These are phyloP conservation scores for Austroboletus novae-zelandiae DNA, from an alignment of 1,284 basidiomycete species.

Conservation along the genomic window DNA sequence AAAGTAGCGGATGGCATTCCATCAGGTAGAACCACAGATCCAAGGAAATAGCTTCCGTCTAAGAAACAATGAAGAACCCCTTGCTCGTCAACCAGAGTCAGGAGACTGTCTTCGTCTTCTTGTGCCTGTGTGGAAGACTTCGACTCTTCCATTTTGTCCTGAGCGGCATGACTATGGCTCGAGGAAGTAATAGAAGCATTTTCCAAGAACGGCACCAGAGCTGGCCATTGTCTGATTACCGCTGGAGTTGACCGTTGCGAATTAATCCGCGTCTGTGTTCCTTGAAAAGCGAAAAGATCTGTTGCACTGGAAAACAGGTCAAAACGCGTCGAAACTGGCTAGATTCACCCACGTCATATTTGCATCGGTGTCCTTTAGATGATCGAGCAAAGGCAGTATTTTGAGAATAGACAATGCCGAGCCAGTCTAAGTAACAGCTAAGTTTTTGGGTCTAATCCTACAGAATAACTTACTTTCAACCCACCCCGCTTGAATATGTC, in stretches of 20 bases:
- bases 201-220: slow-evolving; percentile 51
- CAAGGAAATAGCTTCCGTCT: slow-evolving; percentile 80
- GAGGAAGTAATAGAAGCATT: slow-evolving; percentile 57
- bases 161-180: slow-evolving; percentile 31
- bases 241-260: slow-evolving; percentile 48
- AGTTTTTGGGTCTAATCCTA: neutral
- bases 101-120: slow-evolving; percentile 58
- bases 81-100: slow-evolving; percentile 54
- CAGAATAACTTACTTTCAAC: slow-evolving; percentile 50
- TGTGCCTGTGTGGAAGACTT: slow-evolving; percentile 13
- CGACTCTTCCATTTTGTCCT: slow-evolving; percentile 20
- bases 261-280: slow-evolving; percentile 49
- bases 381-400: slow-evolving; percentile 67
- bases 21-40: slow-evolving; percentile 45
- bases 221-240: slow-evolving; percentile 66
- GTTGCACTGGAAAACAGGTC: slow-evolving; percentile 49
- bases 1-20: slow-evolving; percentile 41
- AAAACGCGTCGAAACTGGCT: slow-evolving; percentile 4
- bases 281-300: slow-evolving; percentile 76
- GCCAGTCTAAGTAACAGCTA: slow-evolving; percentile 54
- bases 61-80: slow-evolving; percentile 65
- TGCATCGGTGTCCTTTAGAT: slow-evolving; percentile 59
- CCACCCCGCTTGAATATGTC: slow-evolving; percentile 72
- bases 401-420: slow-evolving; percentile 69
- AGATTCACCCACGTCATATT: slow-evolving; percentile 52